Conservation (phyloP, 768 basidiomycete genomes). For the Termitomyces sp. region DNA sequence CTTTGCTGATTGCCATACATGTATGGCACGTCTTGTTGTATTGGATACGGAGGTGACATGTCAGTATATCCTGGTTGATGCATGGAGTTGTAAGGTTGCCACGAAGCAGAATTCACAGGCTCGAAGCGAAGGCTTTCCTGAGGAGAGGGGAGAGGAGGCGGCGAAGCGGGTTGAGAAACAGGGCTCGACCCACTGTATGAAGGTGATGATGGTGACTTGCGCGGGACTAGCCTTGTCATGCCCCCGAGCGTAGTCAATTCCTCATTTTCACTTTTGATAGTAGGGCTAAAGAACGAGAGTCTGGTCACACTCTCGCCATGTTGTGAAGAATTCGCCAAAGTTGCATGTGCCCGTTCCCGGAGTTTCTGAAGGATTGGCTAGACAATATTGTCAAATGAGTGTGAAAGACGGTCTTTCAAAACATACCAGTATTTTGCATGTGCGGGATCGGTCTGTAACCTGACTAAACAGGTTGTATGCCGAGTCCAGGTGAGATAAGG, state of each 20-base stretch:
- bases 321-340: conserved; percentile 24
- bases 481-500: conserved; percentile 61
- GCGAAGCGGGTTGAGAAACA: conserved; percentile 38
- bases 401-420: background rate
- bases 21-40: conserved; percentile 13
- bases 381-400: background rate
- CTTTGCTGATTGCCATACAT: conserved; percentile 16
- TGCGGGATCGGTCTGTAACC: conserved; percentile 47
- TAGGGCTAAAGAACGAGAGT: conserved; percentile 30
- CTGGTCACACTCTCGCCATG: conserved; percentile 20
- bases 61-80: conserved; percentile 28
- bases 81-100: conserved; percentile 28
- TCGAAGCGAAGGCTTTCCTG: conserved; percentile 15
- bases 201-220: conserved; percentile 42
- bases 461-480: conserved; percentile 52
- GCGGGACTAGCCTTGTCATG: conserved; percentile 55
- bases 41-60: conserved; percentile 10
- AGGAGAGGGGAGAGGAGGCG: conserved; percentile 25
- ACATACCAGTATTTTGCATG: conserved; percentile 55
- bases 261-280: conserved; percentile 54
- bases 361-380: conserved; percentile 62
- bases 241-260: conserved; percentile 58
- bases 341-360: conserved; percentile 44
- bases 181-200: conserved; percentile 38
- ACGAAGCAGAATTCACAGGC: conserved; percentile 14